Evolutionary conservation across 768 basidiomycete genomes (phyloP), one percentile per base, ranked within the genome.

Genomic region (Podaxis sp.): DNA sequence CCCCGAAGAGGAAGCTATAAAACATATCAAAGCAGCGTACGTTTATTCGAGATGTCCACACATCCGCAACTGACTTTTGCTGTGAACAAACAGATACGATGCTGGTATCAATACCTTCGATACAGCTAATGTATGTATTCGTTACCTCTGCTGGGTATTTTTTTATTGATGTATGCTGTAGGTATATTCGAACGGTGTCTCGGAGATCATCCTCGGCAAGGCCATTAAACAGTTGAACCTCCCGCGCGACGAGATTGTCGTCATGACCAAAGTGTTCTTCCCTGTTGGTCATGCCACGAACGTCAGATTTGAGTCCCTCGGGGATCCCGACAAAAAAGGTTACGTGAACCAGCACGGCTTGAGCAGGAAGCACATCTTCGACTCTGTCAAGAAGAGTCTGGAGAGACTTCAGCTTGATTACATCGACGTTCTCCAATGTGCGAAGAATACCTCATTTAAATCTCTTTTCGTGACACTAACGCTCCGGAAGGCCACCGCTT

Each of bases 381-480:
- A 87, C 44, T 77, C 85, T 0, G 82, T 88, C 19, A 86, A 87
- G 67, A 74, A 76, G n/a, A 85, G 85, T 52, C 71, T 93, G 65
- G 74, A 88, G 69, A 81, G 90, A 12, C 78, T 93, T 2, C 87
- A 91, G 53, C 71, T 90, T 33, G 90, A 92, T 55, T 90, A 92
- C 64, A 80, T 93, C 67, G 92, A 93, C 69, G 74, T 92, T 1
- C 74, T 92, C 6, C 91, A 93, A 77, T 89, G 88, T 80, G 68
- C 65, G 78, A 57, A 8, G 33, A n/a, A 22, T 24, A 4, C 13
- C 8, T 22, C 42, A 17, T 12, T 33, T 9, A 4, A 42, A 1
- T 53, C 17, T 33, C n/a, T 17, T 15, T 3, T 75, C 75, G 58
- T 76, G 75, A 61, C 70, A 74, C n/a, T 64, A 64, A 2, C 63